Evolutionary conservation across 441 rosid genomes (phyloP).

Genomic region (Sinapis alba): DNA sequence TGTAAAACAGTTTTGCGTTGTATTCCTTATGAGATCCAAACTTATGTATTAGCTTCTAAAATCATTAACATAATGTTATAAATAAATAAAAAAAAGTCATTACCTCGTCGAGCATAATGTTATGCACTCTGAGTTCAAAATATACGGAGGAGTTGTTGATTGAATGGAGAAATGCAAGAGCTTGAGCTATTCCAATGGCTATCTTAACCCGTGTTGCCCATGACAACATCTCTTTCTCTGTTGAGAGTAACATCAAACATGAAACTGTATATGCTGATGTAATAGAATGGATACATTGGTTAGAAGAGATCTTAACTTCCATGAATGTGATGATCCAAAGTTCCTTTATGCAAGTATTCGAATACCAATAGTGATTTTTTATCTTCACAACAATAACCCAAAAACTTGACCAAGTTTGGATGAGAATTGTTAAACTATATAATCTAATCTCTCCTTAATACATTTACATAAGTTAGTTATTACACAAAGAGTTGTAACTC

Average conservation of each 20-base stretch:
- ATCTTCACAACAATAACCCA: conserved; percentile 28
- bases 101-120: conserved; percentile 26
- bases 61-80: background rate
- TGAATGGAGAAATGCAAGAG: conserved; percentile 21
- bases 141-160: background rate
- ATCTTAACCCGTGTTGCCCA: conserved; percentile 27
- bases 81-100: background rate
- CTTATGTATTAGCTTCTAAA: background rate
- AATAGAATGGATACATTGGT: background rate
- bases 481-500: too few species aligned
- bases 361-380: conserved; percentile 6
- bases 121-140: background rate
- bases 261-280: background rate
- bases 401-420: conserved; percentile 19
- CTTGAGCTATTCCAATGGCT: conserved; percentile 31
- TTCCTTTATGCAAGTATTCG: conserved; percentile 17
- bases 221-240: conserved; percentile 24
- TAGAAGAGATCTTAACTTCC: conserved; percentile 26
- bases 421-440: too few species aligned
- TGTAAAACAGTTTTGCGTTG: conserved; percentile 22
- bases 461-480: too few species aligned
- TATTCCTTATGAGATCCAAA: conserved; percentile 22
- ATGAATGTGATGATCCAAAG: conserved; percentile 15
- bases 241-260: background rate
- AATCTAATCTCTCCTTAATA: too few species aligned